A percentile compares a stretch with the other conserved stretches of the same genome.
phyloP scores from a whole-genome alignment of 2,329 filamentous ascomycete species.

The Graphilbum fragrans region DNA sequence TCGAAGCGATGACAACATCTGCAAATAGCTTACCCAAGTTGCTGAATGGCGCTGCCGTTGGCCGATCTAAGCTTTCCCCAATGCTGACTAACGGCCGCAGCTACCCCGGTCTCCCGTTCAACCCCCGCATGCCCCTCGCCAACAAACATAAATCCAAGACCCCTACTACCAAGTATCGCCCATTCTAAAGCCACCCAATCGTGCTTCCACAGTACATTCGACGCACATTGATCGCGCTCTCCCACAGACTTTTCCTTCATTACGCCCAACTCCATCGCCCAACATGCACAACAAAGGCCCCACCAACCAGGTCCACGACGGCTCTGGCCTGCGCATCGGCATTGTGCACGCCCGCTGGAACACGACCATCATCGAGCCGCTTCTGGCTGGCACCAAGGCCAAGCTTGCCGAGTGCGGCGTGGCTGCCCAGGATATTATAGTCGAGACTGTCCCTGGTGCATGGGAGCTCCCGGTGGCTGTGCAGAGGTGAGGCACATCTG shows the following conservation, averaged over 20 bases:
- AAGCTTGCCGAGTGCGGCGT: constrained; percentile 71
- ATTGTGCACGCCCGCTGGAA: constrained; percentile 98
- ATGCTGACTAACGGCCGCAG: neutral
- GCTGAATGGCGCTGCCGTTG: neutral
- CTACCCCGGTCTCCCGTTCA: neutral
- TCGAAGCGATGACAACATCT: too few species aligned
- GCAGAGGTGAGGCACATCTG: constrained; percentile 60
- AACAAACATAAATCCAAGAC: neutral
- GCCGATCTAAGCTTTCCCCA: too few species aligned
- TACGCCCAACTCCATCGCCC: neutral
- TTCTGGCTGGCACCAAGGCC: constrained; percentile 69
- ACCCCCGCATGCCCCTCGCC: neutral
- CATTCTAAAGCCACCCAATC: too few species aligned
- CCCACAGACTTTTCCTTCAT: too few species aligned
- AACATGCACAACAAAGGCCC: constrained; percentile 42
- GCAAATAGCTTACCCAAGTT: neutral
- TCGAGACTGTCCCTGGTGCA: constrained; percentile 82
- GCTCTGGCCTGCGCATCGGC: constrained; percentile 70
- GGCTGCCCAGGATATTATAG: constrained; percentile 73
- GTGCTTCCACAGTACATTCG: too few species aligned
- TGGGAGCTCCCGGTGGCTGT: constrained; percentile 92
- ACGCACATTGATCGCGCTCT: neutral
- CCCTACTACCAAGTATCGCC: neutral
- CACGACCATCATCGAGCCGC: constrained; percentile 69
- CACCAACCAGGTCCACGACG: constrained; percentile 47